Evolutionary conservation across 2,329 filamentous ascomycete species (phyloP), one percentile per base, ranked within the genome.

Genomic region (Xylariales sp.): DNA sequence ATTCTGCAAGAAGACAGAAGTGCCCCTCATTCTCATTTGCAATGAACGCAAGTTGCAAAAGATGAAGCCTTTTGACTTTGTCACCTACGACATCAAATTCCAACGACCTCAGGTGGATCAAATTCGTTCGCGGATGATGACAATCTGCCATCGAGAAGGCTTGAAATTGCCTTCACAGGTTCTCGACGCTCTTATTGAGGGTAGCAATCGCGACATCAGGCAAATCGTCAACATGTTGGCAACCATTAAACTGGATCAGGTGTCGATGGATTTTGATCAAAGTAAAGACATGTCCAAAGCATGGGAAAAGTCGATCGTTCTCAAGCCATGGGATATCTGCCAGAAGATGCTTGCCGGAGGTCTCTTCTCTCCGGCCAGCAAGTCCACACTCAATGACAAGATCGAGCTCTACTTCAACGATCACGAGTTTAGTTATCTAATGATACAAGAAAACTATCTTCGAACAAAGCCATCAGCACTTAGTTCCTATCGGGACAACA

Each of bases 331-430:
- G 96, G 96, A 99, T 77, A 99, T 99, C 75, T 94, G 93, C 69
- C 88, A 92, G 77, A 97, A 97, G 82, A 93, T 99, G 78, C 87
- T 99, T 5, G 93, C 89, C 32, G 91, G 93, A 3, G 93, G 93
- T 45, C 89, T 97, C 80, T 99, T 98, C 80, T 87, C 92, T 30
- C 87, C 90, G 4, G 89, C 90, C 57, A 97, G 93, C 81, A 97
- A 93, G 72, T 85, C 93, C 3, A 97, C 93, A 0, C 83, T 99
- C 43, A 98, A 98, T 78, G 95, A 99, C 80, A 99, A 99, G 84
- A 96, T 97, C 70, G 95, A 99, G 81, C 88, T 99, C 1, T 99
- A 99, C 80, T 99, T 99, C 85, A 98, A 99, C 79, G 96, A 99
- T 75, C 96, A 99, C 77, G 96, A 99, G 75, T 97, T 98, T 81